Base-by-base conservation (phyloP, 139 green algal genomes). In the Picochlorum costavermella region DNA sequence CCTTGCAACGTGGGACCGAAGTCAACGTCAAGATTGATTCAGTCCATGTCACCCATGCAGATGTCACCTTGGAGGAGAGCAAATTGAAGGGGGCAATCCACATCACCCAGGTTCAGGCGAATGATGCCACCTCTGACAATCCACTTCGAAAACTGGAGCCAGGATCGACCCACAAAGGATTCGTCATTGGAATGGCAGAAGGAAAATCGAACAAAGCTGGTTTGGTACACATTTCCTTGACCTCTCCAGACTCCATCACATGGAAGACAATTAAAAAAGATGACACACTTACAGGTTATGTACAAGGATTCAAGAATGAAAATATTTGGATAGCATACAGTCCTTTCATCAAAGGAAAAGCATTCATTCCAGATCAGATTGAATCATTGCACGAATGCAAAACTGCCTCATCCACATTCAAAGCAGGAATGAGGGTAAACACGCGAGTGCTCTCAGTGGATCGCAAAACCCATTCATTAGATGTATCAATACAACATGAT, bases 61-160 rank as follows among this genome's bases (percentile, higher is more conserved):
- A 81, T 6, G 51, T 87, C 16, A 46, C 51, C 20, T 56, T 87
- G 60, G 66, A 66, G 20, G 33, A 28, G 11, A 65, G 64, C 56
- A 50, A 70, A 25, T 11, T 50, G 51, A 23, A 61, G 1, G 84
- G 78, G 2, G 44, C 83, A 2, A 40, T 94, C 5, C 81, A 90
- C 67, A 67, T 88, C 11, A 82, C 75, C 5, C 74, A 92, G 57
- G 70, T 80, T 20, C 43, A 37, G 10, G 68, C 8, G 13, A 37
- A n/a, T 20, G 16, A 53, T 53, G 14, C 5, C 12, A 36, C 23
- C 25, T 30, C 23, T 17, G 50, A 37, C n/a, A 37, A 30, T 23
- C 50, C 50, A 36, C 25, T 59, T 13, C 25, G 23, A 37, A 33
- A 20, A 36, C 25, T 59, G 12, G 14, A 30, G 50, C 23, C 25